Percentiles rank a stretch among this genome's conserved stretches.
Evolutionary conservation across 257 asterid genomes (phyloP).

Genomic region (Primulina tabacum): DNA sequence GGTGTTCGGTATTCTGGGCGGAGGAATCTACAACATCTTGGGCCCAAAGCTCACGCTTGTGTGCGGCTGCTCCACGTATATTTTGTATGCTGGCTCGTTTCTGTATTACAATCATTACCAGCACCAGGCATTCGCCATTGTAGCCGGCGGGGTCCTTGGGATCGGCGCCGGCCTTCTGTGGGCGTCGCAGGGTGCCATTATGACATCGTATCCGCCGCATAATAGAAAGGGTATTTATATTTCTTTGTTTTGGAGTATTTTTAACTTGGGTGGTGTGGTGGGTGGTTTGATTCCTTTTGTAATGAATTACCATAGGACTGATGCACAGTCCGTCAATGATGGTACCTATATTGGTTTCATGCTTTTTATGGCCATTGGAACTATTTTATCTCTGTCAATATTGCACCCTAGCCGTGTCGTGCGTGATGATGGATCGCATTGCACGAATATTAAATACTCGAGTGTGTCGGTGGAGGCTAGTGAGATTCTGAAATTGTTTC

Average conservation of each 20-base stretch:
- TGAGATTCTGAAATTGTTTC: conserved; percentile 59
- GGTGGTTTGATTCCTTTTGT: conserved; percentile 82
- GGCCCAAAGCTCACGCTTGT: conserved; percentile 70
- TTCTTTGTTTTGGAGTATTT: conserved; percentile 85
- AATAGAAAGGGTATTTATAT: conserved; percentile 76
- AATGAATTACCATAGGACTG: conserved; percentile 45
- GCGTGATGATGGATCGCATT: conserved; percentile 66
- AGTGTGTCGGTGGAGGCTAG: conserved; percentile 44
- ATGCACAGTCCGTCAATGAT: conserved; percentile 77
- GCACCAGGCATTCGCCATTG: conserved; percentile 69
- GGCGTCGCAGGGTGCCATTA: conserved; percentile 92
- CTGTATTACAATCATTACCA: conserved; percentile 80
- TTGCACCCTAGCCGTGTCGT: conserved; percentile 75
- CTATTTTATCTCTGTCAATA: conserved; percentile 51
- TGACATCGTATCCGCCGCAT: conserved; percentile 94
- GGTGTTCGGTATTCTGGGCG: conserved; percentile 80
- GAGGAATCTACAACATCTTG: conserved; percentile 82
- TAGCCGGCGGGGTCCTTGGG: conserved; percentile 87
- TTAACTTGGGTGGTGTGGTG: conserved; percentile 86
- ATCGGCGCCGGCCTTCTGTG: conserved; percentile 90
- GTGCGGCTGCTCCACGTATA: conserved; percentile 80
- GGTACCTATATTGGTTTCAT: conserved; percentile 93
- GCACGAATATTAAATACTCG: conserved; percentile 80
- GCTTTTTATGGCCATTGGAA: conserved; percentile 75
- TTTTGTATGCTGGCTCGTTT: conserved; percentile 73